Evolutionary conservation across 768 basidiomycete species (phyloP), one percentile per base, ranked within the genome.

Genomic region (Trichaptum fuscoviolaceum): DNA sequence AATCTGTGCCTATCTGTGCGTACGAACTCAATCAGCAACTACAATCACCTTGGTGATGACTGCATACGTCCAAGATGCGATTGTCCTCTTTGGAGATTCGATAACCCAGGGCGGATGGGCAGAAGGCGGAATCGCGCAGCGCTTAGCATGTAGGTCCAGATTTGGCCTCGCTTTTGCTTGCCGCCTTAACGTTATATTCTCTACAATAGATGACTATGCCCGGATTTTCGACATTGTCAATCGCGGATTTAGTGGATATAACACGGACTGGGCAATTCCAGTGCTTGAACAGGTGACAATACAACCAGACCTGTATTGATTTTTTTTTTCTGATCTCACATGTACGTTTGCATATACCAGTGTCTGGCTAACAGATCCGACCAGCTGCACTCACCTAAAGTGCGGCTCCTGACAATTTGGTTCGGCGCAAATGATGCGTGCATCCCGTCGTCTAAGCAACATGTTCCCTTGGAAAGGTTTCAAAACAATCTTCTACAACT

Each of bases 361-460:
- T 80, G 85, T 68, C 79, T 94, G 64, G 85, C 87, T 17, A 85
- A 81, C 67, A 80, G 76, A 69, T 71, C 80, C 7, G 82, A 83
- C 65, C 81, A 78, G 64, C 71, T 74, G 24, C 76, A 82, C 63
- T 78, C 80, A 42, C 88, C 90, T 8, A 85, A 81, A 59, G 81
- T 95, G 36, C 85, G 85, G 57, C 75, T 96, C n/a, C 80, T 96
- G 67, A 86, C 86, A 7, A 87, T 96, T 72, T 97, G 93, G 93
- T 92, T 92, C 67, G 95, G 95, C 62, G 88, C 89, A 18, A 98
- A 98, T 77, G 95, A 98, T 74, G 86, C 95, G 7, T 86, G 84
- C 70, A 80, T 92, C 63, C 75, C 77, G 30, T 84, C 84, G 0
- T 86, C 83, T 23, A 76, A 80, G 18, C 95, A 96, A 72, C 90